Evolutionary conservation across 1,284 basidiomycete genomes (phyloP).

Genomic region (Rhodotorula sp.): DNA sequence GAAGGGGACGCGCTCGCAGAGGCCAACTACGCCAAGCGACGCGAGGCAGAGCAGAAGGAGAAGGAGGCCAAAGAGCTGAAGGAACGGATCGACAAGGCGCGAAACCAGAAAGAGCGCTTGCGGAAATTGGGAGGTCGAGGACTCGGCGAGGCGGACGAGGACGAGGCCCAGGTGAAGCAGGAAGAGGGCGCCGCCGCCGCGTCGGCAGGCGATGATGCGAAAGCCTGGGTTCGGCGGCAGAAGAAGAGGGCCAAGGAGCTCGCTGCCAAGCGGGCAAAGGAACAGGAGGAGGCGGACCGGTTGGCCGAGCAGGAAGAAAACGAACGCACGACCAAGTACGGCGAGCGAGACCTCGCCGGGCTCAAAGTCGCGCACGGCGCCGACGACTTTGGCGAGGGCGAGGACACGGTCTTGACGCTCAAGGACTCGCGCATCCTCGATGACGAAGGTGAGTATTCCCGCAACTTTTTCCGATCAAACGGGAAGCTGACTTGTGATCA

Average conservation of each 20-base stretch:
- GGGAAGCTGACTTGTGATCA: background rate
- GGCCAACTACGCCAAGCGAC: conserved; percentile 72
- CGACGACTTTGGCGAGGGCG: conserved; percentile 84
- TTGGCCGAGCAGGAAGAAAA: conserved; percentile 70
- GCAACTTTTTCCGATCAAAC: background rate
- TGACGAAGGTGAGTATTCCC: conserved; percentile 68
- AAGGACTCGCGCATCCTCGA: conserved; percentile 93
- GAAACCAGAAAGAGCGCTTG: conserved; percentile 86
- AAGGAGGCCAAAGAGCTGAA: conserved; percentile 63
- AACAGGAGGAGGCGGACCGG: conserved; percentile 74
- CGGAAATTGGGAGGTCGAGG: conserved; percentile 84
- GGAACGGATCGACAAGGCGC: conserved; percentile 60
- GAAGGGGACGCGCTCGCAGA: conserved; percentile 53
- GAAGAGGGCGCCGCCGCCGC: conserved; percentile 8
- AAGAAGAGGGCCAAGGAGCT: conserved; percentile 84
- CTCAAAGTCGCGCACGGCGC: conserved; percentile 95
- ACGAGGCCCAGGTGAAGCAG: conserved; percentile 60
- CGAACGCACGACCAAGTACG: conserved; percentile 61
- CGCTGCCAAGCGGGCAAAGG: conserved; percentile 70
- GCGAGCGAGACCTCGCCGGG: conserved; percentile 70
- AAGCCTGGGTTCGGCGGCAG: conserved; percentile 82
- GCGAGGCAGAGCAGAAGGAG: conserved; percentile 67
- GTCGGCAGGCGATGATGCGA: conserved; percentile 27
- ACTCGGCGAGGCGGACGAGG: conserved; percentile 78
- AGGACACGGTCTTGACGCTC: conserved; percentile 90